These are phyloP conservation scores for Leishmania mexicana DNA, from an alignment of 208 protist genomes.

Conservation along the genomic window DNA sequence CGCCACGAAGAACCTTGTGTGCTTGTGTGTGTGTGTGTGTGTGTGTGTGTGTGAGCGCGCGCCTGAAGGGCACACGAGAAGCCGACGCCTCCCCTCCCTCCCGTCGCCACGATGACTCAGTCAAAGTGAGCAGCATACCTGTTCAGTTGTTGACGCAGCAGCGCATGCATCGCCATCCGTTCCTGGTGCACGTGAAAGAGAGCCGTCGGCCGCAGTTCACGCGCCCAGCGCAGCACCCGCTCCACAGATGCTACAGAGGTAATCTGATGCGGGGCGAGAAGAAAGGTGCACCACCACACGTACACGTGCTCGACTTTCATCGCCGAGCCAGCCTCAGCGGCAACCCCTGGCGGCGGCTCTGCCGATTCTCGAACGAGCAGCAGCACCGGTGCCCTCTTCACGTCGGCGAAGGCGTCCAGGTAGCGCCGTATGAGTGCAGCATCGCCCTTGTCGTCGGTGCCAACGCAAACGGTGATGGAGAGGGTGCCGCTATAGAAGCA, in stretches of 20 bases:
- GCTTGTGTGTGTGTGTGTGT: background rate
- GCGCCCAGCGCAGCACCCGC: background rate
- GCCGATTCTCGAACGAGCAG: slow-evolving; percentile 7
- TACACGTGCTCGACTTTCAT: background rate
- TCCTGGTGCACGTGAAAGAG: slow-evolving; percentile 23
- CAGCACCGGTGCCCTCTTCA: background rate
- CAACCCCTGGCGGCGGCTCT: slow-evolving; percentile 5
- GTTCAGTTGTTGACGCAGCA: slow-evolving; percentile 11
- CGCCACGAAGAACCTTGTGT: background rate
- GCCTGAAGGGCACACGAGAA: background rate
- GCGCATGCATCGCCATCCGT: background rate
- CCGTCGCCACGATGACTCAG: background rate
- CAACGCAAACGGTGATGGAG: slow-evolving; percentile 8
- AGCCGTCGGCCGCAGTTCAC: slow-evolving; percentile 1
- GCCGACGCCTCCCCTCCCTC: background rate
- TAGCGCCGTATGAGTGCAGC: slow-evolving; percentile 9
- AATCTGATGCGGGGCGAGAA: background rate
- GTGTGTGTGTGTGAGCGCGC: background rate
- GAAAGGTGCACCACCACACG: background rate
- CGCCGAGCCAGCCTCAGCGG: background rate
- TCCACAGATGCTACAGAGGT: background rate
- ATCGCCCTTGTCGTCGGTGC: background rate
- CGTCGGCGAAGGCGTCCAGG: slow-evolving; percentile 8
- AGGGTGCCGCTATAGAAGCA: slow-evolving; percentile 2
- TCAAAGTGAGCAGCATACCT: background rate